phyloP scores from a whole-genome alignment of 1,139 yeast species.

The Pneumocystis jirovecii region DNA sequence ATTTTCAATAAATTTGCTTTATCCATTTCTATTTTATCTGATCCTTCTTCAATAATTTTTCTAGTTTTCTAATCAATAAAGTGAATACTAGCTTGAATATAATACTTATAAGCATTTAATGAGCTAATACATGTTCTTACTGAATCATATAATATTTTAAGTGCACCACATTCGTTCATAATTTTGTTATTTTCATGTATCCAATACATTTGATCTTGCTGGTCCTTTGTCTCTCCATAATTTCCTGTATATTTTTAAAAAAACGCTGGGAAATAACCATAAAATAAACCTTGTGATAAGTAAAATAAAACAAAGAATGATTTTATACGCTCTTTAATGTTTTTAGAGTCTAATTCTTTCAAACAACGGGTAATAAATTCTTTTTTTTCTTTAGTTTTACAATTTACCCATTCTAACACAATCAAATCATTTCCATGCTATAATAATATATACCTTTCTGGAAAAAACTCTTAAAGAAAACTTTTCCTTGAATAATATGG shows the following conservation, averaged over 20 bases:
- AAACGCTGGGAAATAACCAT: conserved; percentile 15
- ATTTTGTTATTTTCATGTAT: conserved; percentile 24
- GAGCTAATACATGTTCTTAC: conserved; percentile 13
- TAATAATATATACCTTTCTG: conserved; percentile 14
- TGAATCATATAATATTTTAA: conserved; percentile 16
- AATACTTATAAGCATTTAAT: neutral
- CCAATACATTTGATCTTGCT: conserved; percentile 27
- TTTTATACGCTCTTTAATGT: neutral
- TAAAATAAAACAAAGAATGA: neutral
- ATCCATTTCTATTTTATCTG: conserved; percentile 5
- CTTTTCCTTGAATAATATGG: conserved; percentile 19
- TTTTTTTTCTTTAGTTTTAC: neutral
- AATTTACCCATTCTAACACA: neutral
- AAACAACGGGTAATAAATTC: conserved; percentile 4
- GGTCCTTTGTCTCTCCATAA: conserved; percentile 24
- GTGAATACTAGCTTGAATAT: neutral
- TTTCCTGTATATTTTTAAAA: conserved; percentile 22
- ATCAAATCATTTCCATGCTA: neutral
- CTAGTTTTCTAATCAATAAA: conserved; percentile 4
- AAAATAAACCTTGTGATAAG: conserved; percentile 3
- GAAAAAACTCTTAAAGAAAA: conserved; percentile 11
- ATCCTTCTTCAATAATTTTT: conserved; percentile 13
- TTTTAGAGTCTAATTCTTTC: neutral
- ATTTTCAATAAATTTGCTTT: conserved; percentile 14
- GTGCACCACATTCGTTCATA: conserved; percentile 17